Evolutionary conservation across 2,329 filamentous ascomycete species (phyloP).

Genomic region (Verruconis gallopava): DNA sequence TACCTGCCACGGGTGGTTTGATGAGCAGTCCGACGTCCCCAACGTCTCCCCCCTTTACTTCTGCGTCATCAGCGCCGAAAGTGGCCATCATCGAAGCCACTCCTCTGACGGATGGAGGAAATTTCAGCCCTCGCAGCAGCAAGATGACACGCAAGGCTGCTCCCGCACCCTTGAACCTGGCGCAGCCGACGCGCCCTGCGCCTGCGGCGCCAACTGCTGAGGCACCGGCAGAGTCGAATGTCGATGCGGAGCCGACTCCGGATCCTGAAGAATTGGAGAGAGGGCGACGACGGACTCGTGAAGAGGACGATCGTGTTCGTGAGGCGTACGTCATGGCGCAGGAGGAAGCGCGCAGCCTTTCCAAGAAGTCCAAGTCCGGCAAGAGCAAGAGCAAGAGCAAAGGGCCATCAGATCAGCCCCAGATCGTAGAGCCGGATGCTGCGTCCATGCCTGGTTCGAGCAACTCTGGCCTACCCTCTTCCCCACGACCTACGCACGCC

Average conservation of each 20-base stretch:
- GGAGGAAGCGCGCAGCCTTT: conserved; percentile 56
- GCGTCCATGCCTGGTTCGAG: neutral
- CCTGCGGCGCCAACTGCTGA: conserved; percentile 50
- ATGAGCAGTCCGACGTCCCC: conserved; percentile 1
- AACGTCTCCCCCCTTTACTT: conserved; percentile 3
- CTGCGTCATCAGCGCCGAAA: conserved; percentile 15
- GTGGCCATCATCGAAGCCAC: conserved; percentile 27
- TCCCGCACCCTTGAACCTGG: conserved; percentile 68
- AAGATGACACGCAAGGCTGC: conserved; percentile 59
- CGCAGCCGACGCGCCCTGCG: neutral
- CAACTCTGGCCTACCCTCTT: conserved; percentile 1
- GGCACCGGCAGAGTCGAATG: conserved; percentile 31
- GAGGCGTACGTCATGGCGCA: conserved; percentile 55
- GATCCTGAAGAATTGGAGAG: conserved; percentile 55
- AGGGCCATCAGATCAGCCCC: conserved; percentile 15
- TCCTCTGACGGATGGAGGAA: conserved; percentile 23
- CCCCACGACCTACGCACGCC: conserved; percentile 4
- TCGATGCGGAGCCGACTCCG: conserved; percentile 28
- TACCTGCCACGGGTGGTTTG: neutral
- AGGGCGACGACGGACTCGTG: conserved; percentile 70
- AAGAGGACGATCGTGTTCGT: conserved; percentile 72
- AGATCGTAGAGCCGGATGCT: conserved; percentile 11
- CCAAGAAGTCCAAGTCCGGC: conserved; percentile 55
- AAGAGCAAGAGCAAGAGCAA: conserved; percentile 36
- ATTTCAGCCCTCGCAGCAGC: conserved; percentile 16